A percentile compares a stretch with the other conserved stretches of the same genome.
These are phyloP conservation scores for Penicillium sclerotiorum DNA, from an alignment of 2,329 filamentous ascomycete genomes.

Conservation along the genomic window DNA sequence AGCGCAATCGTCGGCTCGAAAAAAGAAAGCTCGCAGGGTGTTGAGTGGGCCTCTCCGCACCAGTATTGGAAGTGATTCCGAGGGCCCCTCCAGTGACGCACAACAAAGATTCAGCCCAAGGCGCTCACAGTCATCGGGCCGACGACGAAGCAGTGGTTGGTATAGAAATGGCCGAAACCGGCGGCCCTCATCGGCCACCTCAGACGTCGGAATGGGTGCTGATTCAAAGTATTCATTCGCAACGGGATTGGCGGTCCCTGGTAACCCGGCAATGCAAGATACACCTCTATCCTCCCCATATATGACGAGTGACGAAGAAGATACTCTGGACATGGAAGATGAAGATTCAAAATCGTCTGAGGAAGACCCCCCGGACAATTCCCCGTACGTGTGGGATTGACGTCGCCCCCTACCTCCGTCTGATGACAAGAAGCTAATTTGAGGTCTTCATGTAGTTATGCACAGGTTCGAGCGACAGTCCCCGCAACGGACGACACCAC, in stretches of 20 bases:
- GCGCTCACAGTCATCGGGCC: slow-evolving; percentile 18
- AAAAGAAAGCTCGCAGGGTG: not conserved
- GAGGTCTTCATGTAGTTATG: slow-evolving; percentile 49
- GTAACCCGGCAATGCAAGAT: slow-evolving; percentile 27
- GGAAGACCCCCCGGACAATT: slow-evolving; percentile 41
- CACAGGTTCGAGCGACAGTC: slow-evolving; percentile 79
- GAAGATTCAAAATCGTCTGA: slow-evolving; percentile 32
- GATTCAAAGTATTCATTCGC: slow-evolving; percentile 38
- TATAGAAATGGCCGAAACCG: slow-evolving; percentile 19
- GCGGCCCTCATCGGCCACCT: slow-evolving; percentile 31
- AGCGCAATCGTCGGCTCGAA: slow-evolving; percentile 5
- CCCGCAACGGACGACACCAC: slow-evolving; percentile 72
- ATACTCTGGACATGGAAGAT: slow-evolving; percentile 31
- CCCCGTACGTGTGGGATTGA: slow-evolving; percentile 21
- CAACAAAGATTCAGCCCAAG: slow-evolving; percentile 8
- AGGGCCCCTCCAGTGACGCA: slow-evolving; percentile 17
- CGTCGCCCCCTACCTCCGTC: not conserved
- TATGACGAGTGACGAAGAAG: slow-evolving; percentile 25
- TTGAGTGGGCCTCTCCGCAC: slow-evolving; percentile 1
- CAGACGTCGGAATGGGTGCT: slow-evolving; percentile 35
- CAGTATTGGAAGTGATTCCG: slow-evolving; percentile 17
- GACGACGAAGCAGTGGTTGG: slow-evolving; percentile 19
- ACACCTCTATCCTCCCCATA: slow-evolving; percentile 26
- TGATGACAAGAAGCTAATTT: not conserved
- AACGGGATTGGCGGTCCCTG: slow-evolving; percentile 28